Conservation (phyloP, 495 filamentous ascomycete species). For the Penicillium samsonianum region DNA sequence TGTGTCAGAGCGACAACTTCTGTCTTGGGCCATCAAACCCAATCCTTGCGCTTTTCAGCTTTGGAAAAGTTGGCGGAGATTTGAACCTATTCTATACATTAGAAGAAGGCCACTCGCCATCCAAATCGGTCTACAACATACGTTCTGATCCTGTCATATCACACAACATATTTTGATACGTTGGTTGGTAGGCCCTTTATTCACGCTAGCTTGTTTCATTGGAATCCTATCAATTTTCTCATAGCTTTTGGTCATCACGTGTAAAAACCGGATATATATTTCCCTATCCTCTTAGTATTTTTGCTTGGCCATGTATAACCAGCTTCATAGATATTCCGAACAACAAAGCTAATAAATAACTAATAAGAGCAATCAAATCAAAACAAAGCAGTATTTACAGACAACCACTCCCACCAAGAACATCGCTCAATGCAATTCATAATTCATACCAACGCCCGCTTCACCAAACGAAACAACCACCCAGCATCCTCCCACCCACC, state of each 20-base stretch:
- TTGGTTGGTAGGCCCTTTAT: neutral
- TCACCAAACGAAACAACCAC: conserved; percentile 79
- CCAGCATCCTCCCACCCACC: conserved; percentile 80
- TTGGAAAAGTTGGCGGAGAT: neutral
- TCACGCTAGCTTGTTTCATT: conserved; percentile 8
- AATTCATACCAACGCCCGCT: conserved; percentile 64
- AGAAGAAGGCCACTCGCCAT: conserved; percentile 2
- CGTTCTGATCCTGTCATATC: neutral
- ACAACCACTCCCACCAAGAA: neutral
- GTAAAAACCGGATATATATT: neutral
- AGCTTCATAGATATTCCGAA: conserved; percentile 4
- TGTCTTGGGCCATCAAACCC: neutral
- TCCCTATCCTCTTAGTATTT: neutral
- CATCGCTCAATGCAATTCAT: conserved; percentile 5
- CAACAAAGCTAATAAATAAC: conserved; percentile 1
- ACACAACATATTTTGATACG: neutral
- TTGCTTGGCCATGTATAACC: neutral
- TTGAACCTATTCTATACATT: neutral
- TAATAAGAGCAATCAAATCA: neutral
- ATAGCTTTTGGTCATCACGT: neutral
- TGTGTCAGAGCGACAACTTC: neutral
- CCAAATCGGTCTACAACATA: neutral
- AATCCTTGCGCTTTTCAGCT: neutral
- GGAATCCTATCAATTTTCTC: conserved; percentile 4
- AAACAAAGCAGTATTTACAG: conserved; percentile 1